Base-by-base conservation (phyloP, 495 filamentous ascomycete species). In the Aspergillus egyptiacus region DNA sequence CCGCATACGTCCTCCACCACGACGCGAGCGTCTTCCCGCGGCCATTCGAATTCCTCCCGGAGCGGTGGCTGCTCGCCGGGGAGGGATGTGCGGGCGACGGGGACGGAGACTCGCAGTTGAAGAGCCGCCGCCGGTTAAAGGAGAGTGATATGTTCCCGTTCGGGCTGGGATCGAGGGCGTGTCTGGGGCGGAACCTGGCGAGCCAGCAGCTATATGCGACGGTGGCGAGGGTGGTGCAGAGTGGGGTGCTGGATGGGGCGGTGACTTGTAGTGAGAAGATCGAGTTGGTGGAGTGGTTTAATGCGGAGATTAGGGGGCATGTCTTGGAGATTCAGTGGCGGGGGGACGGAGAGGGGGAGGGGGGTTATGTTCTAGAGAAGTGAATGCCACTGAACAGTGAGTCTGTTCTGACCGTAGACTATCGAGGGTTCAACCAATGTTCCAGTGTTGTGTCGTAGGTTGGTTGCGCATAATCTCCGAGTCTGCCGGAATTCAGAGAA, bases 271-370 rank as follows among this genome's bases (percentile, higher is more conserved):
- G 35, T 9, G 32, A 20, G 3, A 20, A 22, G 31, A 46, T 46
- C 20, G 28, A 22, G 17, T 9, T 46, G 2, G 35, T 20, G n/a
- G 44, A 32, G 3, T 46, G 44, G 15, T 46, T 46, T 20, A 46
- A 46, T 35, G 44, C 15, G 30, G 44, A 46, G 15, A 32, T 46
- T 7, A 20, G 20, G 28, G 44, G 44, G 15, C 44, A 46, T 46
- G 5, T 8, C 19, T 22, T 46, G 28, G 44, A 36, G n/a, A n/a
- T n/a, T n/a, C n/a, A n/a, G n/a, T n/a, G n/a, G n/a, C n/a, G n/a
- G n/a, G n/a, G n/a, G n/a, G n/a, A n/a, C n/a, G n/a, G n/a, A n/a
- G n/a, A n/a, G n/a, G n/a, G n/a, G n/a, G n/a, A n/a, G n/a, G n/a
- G n/a, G n/a, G n/a, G n/a, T n/a, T n/a, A n/a, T n/a, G n/a, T n/a